These are phyloP conservation scores for Entomortierella parvispora DNA, from an alignment of 192 early-diverging fungal species.

Conservation along the genomic window DNA sequence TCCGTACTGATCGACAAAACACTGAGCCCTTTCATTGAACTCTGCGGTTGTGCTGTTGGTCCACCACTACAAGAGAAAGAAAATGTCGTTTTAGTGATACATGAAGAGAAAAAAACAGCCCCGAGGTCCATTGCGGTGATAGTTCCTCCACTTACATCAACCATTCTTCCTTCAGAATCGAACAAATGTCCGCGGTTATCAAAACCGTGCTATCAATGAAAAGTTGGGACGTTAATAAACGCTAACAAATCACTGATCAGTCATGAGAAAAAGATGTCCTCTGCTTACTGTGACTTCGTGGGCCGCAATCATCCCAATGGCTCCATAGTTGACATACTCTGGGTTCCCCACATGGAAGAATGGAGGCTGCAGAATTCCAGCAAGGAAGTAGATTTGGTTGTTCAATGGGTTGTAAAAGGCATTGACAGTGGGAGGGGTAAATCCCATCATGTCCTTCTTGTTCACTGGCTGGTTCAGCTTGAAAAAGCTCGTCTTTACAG, in stretches of 20 bases:
- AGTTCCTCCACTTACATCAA: conserved; percentile 25
- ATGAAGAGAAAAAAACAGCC: no score
- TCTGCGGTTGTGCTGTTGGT: conserved; percentile 57
- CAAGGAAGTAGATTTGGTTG: conserved; percentile 56
- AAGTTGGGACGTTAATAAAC: neutral
- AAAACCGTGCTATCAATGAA: conserved; percentile 63
- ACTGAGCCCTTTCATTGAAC: conserved; percentile 61
- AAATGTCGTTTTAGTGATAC: no score
- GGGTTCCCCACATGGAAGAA: conserved; percentile 61
- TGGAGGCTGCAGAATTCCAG: conserved; percentile 66
- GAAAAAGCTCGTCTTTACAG: conserved; percentile 10
- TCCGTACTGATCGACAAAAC: conserved; percentile 71
- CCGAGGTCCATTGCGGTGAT: no score
- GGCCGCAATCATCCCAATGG: conserved; percentile 69
- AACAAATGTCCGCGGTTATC: conserved; percentile 63
- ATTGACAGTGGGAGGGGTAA: conserved; percentile 58
- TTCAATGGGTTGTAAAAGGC: conserved; percentile 50
- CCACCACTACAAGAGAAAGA: no score
- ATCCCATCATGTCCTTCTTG: conserved; percentile 33
- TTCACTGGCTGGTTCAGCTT: conserved; percentile 42
- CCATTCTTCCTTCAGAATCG: conserved; percentile 56
- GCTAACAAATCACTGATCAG: no score
- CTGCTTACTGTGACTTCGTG: conserved; percentile 70
- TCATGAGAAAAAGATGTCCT: no score
- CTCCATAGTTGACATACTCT: conserved; percentile 68